Percentiles rank a stretch among this genome's conserved stretches.
Evolutionary conservation across 1,284 basidiomycete genomes (phyloP).

Genomic region (Vanrija pseudolonga): DNA sequence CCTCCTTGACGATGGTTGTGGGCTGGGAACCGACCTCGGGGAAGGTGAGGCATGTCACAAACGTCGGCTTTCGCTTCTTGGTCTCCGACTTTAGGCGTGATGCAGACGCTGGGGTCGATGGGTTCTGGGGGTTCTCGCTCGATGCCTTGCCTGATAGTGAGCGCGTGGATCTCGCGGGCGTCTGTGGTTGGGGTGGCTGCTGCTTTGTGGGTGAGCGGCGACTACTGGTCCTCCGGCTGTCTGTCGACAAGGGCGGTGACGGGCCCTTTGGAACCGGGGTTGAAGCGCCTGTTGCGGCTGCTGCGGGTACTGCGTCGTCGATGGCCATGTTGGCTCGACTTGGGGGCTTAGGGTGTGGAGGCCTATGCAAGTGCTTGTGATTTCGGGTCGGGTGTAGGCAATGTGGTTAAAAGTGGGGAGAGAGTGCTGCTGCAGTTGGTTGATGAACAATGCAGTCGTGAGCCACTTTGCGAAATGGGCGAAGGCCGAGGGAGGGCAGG

Average conservation of each 20-base stretch:
- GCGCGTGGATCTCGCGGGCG: constrained; percentile 11
- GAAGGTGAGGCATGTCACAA: constrained; percentile 34
- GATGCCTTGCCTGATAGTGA: background rate
- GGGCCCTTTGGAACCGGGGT: constrained; percentile 5
- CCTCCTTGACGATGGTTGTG: constrained; percentile 9
- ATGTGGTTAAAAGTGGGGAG: no score
- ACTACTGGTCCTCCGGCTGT: background rate
- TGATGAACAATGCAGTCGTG: no score
- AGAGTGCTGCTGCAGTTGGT: no score
- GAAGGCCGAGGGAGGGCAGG: no score
- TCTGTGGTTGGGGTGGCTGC: constrained; percentile 1
- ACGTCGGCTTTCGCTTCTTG: constrained; percentile 27
- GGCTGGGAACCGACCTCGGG: constrained; percentile 27
- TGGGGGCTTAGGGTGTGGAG: no score
- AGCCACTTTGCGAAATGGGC: no score
- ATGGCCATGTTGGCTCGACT: constrained; percentile 3
- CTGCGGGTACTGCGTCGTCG: background rate
- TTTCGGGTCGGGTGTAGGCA: no score
- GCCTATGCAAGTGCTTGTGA: no score
- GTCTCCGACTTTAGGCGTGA: constrained; percentile 1
- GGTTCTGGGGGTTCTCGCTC: background rate
- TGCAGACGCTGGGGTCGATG: background rate
- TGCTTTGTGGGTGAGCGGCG: constrained; percentile 13
- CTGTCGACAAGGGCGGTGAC: constrained; percentile 5
- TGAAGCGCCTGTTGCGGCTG: constrained; percentile 1